Evolutionary conservation across 441 rosid genomes (phyloP).

Genomic region (Erodium trifolium): DNA sequence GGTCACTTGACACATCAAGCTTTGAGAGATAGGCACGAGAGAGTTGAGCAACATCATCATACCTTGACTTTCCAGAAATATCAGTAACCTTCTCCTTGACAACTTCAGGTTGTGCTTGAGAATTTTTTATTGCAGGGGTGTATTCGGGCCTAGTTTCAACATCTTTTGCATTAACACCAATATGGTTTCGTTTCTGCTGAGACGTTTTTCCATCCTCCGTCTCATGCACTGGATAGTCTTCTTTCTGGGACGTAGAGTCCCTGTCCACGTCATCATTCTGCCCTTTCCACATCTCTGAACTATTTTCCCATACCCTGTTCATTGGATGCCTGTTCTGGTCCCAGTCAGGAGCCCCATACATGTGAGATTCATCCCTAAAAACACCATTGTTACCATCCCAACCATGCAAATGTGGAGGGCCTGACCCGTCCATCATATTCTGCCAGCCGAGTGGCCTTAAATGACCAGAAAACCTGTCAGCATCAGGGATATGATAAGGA

Average conservation of each 20-base stretch:
- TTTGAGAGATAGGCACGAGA: conserved; percentile 57
- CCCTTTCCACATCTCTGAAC: conserved; percentile 70
- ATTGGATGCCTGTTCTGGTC: conserved; percentile 63
- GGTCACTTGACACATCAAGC: conserved; percentile 77
- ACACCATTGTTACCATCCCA: conserved; percentile 80
- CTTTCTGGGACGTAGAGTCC: conserved; percentile 56
- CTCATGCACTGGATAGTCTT: conserved; percentile 41
- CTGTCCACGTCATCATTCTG: conserved; percentile 58
- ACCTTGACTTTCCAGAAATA: conserved; percentile 30
- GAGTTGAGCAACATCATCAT: conserved; percentile 24
- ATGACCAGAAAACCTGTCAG: conserved; percentile 78
- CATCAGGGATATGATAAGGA: conserved; percentile 69
- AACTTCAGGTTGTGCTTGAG: conserved; percentile 28
- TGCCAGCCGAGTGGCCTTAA: conserved; percentile 95
- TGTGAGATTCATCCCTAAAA: conserved; percentile 75
- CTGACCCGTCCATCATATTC: conserved; percentile 76
- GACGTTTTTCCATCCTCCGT: conserved; percentile 42
- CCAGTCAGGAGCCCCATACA: conserved; percentile 75
- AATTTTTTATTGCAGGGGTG: conserved; percentile 33
- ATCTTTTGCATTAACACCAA: conserved; percentile 29
- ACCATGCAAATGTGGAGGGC: conserved; percentile 73
- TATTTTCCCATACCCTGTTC: conserved; percentile 71
- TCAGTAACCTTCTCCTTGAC: conserved; percentile 30
- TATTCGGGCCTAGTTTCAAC: conserved; percentile 24
- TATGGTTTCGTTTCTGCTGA: conserved; percentile 32